Evolutionary conservation across 306 rosid species (phyloP).

Genomic region (Aeschynomene evenia): DNA sequence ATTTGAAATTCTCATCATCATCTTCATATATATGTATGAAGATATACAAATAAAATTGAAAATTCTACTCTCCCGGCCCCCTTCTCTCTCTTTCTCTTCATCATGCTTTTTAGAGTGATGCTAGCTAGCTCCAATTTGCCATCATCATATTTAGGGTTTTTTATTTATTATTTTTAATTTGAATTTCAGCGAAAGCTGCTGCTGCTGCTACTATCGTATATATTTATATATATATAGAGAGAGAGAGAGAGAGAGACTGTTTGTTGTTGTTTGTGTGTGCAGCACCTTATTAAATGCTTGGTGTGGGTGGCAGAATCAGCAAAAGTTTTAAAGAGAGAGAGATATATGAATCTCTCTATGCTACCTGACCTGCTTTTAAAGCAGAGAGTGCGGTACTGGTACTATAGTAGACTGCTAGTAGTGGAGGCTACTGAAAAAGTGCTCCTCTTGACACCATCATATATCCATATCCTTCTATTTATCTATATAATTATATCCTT

Average conservation of each 20-base stretch:
- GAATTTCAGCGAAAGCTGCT: conserved; percentile 19
- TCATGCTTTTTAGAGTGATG: neutral
- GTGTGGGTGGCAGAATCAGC: conserved; percentile 43
- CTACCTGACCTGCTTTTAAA: conserved; percentile 46
- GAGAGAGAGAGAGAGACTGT: conserved; percentile 33
- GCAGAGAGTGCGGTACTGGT: conserved; percentile 44
- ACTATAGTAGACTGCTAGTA: conserved; percentile 46
- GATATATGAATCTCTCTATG: too few relatives aligned
- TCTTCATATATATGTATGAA: neutral
- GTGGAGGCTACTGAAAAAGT: conserved; percentile 43
- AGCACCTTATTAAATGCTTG: conserved; percentile 45
- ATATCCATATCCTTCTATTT: too few relatives aligned
- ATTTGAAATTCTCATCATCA: neutral
- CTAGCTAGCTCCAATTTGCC: conserved; percentile 18
- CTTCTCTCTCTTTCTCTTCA: neutral
- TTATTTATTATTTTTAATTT: neutral
- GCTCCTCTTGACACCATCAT: neutral
- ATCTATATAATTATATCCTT: too few relatives aligned
- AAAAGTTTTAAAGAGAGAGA: conserved; percentile 45
- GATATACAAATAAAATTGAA: neutral
- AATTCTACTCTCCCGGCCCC: neutral
- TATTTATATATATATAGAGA: too few relatives aligned
- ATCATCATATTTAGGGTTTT: conserved; percentile 41
- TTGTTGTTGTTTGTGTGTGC: too few relatives aligned
- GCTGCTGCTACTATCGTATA: too few relatives aligned